phyloP scores from a whole-genome alignment of 805 yeast species.

The Kodamaea neixiangensis region DNA sequence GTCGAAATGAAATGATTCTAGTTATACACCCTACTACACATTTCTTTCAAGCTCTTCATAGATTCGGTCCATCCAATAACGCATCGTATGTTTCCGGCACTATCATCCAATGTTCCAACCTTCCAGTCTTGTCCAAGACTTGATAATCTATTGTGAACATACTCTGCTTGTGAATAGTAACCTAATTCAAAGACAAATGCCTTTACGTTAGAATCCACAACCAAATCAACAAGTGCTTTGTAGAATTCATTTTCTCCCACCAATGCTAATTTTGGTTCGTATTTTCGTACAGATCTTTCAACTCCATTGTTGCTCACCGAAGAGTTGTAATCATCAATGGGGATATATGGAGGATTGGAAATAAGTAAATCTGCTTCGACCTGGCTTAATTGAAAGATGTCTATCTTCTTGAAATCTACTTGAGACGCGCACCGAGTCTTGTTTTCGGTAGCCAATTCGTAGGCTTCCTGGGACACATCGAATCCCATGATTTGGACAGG shows the following conservation, averaged over 20 bases:
- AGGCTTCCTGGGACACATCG: constrained; percentile 59
- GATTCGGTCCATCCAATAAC: constrained; percentile 58
- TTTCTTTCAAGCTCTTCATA: background rate
- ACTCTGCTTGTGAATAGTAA: constrained; percentile 52
- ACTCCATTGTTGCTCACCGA: constrained; percentile 41
- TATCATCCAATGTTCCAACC: constrained; percentile 51
- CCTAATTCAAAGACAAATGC: constrained; percentile 83
- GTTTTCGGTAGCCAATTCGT: constrained; percentile 52
- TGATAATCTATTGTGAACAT: constrained; percentile 26
- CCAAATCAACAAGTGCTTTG: constrained; percentile 50
- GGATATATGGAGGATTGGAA: constrained; percentile 93
- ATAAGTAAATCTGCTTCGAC: constrained; percentile 52
- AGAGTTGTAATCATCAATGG: constrained; percentile 42
- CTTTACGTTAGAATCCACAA: constrained; percentile 41
- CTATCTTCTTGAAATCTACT: background rate
- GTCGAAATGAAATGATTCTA: background rate
- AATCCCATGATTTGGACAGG: constrained; percentile 41
- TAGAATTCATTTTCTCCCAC: constrained; percentile 78
- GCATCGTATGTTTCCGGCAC: constrained; percentile 54
- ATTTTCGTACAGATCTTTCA: constrained; percentile 62
- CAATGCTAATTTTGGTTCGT: constrained; percentile 81
- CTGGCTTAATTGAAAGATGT: background rate
- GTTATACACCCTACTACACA: background rate
- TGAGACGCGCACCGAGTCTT: constrained; percentile 12
- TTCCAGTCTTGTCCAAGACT: constrained; percentile 45